A percentile compares a stretch with the other conserved stretches of the same genome.
These are phyloP conservation scores for Solanum hybrid DNA, from an alignment of 305 asterid genomes.

Conservation along the genomic window DNA sequence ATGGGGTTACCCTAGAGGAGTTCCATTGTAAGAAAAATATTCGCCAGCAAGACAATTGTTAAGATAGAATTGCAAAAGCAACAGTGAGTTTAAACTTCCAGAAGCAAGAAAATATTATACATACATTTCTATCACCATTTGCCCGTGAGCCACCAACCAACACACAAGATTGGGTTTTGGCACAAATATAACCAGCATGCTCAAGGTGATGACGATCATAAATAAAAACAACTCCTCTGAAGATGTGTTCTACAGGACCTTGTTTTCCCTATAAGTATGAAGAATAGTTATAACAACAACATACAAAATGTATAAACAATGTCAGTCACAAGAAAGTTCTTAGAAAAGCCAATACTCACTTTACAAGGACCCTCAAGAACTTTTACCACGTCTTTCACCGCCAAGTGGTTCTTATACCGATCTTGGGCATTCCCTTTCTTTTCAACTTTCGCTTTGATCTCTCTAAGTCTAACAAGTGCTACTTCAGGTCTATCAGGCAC, in stretches of 20 bases:
- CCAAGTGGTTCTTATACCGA: conserved; percentile 57
- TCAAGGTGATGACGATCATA: conserved; percentile 92
- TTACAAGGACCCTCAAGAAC: conserved; percentile 91
- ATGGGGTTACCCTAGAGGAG: conserved; percentile 45
- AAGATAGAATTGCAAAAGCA: conserved; percentile 6
- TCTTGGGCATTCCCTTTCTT: conserved; percentile 61
- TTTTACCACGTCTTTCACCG: conserved; percentile 85
- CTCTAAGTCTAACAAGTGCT: conserved; percentile 82
- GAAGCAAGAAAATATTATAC: conserved; percentile 14
- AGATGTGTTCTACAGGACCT: conserved; percentile 90
- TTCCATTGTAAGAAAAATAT: conserved; percentile 11
- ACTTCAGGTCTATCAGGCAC: conserved; percentile 90
- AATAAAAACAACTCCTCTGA: conserved; percentile 65
- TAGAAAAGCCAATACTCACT: conserved; percentile 38
- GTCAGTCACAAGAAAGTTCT: conserved; percentile 5
- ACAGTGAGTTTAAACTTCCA: not conserved
- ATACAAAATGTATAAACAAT: not conserved
- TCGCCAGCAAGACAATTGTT: not conserved
- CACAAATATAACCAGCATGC: conserved; percentile 97
- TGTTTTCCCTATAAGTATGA: conserved; percentile 58
- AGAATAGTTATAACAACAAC: conserved; percentile 8
- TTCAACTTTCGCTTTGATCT: conserved; percentile 78
- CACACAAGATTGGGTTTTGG: conserved; percentile 72
- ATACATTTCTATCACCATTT: conserved; percentile 74
- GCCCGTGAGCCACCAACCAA: conserved; percentile 91